These are phyloP conservation scores for Mucor mucedo DNA, from an alignment of 371 early-diverging fungal species.

Conservation along the genomic window DNA sequence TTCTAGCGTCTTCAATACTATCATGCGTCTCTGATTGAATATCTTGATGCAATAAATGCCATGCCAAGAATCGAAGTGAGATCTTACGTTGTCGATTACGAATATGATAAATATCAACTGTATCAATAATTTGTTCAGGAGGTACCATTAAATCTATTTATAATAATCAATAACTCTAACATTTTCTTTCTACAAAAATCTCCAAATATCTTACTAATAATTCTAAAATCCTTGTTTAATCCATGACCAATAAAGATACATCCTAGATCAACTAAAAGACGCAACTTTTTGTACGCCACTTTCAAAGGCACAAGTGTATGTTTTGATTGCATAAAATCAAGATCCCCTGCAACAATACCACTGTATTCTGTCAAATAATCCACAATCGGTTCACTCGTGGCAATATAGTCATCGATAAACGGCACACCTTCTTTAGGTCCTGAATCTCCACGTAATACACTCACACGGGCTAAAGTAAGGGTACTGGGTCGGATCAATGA, in stretches of 20 bases:
- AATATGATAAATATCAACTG: conserved; percentile 87
- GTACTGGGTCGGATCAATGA: conserved; percentile 82
- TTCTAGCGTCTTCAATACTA: conserved; percentile 91
- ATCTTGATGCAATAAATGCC: conserved; percentile 83
- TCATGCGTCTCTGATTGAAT: conserved; percentile 91
- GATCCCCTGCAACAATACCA: conserved; percentile 88
- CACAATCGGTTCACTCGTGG: conserved; percentile 79
- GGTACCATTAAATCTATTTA: conserved; percentile 81
- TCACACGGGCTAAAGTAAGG: conserved; percentile 86
- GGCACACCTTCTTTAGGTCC: conserved; percentile 76
- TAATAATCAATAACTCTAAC: neutral
- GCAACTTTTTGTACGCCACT: conserved; percentile 86
- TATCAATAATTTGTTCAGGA: conserved; percentile 87
- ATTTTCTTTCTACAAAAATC: neutral
- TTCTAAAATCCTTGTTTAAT: conserved; percentile 91
- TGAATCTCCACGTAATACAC: conserved; percentile 82
- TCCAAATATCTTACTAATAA: conserved; percentile 66
- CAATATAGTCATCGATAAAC: conserved; percentile 96
- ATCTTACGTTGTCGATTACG: conserved; percentile 80
- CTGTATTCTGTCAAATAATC: conserved; percentile 93
- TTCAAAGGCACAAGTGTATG: conserved; percentile 88
- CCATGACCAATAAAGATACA: conserved; percentile 95
- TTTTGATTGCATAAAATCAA: conserved; percentile 72
- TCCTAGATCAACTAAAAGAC: conserved; percentile 85
- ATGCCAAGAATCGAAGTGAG: conserved; percentile 89